Conservation (phyloP, 2,329 filamentous ascomycete species). For the Myrmaecium sp. region DNA sequence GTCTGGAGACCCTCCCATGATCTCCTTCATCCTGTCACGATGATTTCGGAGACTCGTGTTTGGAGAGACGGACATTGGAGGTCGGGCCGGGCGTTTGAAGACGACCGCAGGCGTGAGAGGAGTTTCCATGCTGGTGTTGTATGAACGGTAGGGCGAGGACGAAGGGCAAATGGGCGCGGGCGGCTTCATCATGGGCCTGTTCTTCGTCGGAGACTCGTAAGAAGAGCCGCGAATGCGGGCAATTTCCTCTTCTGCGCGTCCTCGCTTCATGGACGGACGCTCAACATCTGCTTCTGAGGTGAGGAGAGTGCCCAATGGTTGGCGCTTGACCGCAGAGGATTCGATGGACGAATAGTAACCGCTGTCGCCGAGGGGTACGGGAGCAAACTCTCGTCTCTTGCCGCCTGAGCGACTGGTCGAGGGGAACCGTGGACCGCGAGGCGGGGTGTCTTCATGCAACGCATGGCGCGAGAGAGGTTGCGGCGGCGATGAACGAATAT, state of each 20-base stretch:
- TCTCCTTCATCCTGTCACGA: slow-evolving; percentile 61
- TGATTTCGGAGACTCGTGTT: slow-evolving; percentile 86
- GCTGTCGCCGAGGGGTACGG: slow-evolving; percentile 83
- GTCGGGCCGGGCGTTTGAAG: slow-evolving; percentile 49
- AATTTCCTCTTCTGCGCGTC: slow-evolving; percentile 90
- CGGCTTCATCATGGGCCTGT: slow-evolving; percentile 37
- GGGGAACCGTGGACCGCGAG: slow-evolving; percentile 44
- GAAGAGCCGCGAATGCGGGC: slow-evolving; percentile 81
- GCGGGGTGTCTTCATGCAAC: slow-evolving; percentile 54
- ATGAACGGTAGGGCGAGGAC: slow-evolving; percentile 25
- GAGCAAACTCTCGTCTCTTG: slow-evolving; percentile 60
- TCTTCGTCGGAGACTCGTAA: slow-evolving; percentile 75
- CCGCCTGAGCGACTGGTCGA: slow-evolving; percentile 48
- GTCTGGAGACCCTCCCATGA: slow-evolving; percentile 60
- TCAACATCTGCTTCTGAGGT: slow-evolving; percentile 61
- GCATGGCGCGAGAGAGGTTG: slow-evolving; percentile 52
- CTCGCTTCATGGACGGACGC: slow-evolving; percentile 66
- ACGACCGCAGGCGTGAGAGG: slow-evolving; percentile 75
- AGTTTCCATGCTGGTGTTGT: slow-evolving; percentile 26
- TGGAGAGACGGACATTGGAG: slow-evolving; percentile 68
- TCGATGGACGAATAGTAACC: slow-evolving; percentile 95
- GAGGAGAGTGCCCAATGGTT: slow-evolving; percentile 44
- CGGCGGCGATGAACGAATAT: slow-evolving; percentile 85
- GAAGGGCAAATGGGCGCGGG: slow-evolving; percentile 9
- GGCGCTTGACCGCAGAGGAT: slow-evolving; percentile 67